phyloP scores from a whole-genome alignment of 129 eudicot species.

The Dittrichia graveolens region DNA sequence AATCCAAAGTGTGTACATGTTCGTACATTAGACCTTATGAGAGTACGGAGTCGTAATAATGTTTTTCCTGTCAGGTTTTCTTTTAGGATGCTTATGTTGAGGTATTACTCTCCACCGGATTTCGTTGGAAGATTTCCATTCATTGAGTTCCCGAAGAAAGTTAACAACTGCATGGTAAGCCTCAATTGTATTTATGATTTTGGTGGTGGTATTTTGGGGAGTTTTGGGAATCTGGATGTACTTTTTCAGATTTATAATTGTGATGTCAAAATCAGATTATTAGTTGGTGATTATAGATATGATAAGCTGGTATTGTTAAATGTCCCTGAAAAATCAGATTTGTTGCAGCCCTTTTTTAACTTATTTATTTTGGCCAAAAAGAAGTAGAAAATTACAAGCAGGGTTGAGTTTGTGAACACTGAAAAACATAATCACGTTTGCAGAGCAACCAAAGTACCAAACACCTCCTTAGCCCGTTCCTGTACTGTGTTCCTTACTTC shows the following conservation, averaged over 20 bases:
- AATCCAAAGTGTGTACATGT: neutral
- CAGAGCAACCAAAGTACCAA: neutral
- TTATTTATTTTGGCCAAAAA: neutral
- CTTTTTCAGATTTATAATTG: neutral
- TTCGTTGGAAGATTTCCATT: constrained; percentile 36
- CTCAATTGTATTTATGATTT: constrained; percentile 12
- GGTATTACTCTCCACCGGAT: constrained; percentile 37
- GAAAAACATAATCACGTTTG: neutral
- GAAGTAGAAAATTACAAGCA: neutral
- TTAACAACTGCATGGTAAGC: constrained; percentile 50
- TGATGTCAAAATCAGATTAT: neutral
- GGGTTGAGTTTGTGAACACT: neutral
- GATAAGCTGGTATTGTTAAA: too few species aligned
- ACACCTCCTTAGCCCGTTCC: neutral
- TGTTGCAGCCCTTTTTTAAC: neutral
- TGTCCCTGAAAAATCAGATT: neutral
- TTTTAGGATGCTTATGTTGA: constrained; percentile 61
- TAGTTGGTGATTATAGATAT: neutral
- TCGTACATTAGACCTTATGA: neutral
- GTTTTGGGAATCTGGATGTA: neutral
- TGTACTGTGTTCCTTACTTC: neutral
- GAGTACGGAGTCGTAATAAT: neutral
- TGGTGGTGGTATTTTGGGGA: neutral
- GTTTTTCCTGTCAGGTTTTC: neutral
- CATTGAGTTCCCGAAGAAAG: constrained; percentile 36